phyloP scores from a whole-genome alignment of 441 rosid genomes.

The Kokia cookei region DNA sequence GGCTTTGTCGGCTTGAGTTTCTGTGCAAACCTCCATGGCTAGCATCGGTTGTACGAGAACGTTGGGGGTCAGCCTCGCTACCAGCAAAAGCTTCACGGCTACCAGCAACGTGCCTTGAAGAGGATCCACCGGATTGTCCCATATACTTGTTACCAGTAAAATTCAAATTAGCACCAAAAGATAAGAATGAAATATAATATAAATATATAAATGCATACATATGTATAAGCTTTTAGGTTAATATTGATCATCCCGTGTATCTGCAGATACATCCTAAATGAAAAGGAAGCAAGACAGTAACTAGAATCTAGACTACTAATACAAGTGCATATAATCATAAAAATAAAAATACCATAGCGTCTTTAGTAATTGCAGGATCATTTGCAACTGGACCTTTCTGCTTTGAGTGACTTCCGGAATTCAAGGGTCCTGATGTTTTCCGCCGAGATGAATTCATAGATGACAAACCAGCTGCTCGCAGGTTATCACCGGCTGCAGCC shows the following conservation, averaged over 20 bases:
- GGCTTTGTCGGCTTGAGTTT: slow-evolving; percentile 36
- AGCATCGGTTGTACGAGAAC: slow-evolving; percentile 15
- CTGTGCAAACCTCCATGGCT: slow-evolving; percentile 18
- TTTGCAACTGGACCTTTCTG: slow-evolving; percentile 44
- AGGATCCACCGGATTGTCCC: slow-evolving; percentile 48
- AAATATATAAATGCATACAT: background rate
- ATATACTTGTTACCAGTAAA: slow-evolving; percentile 16
- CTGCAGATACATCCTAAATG: background rate
- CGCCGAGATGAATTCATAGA: slow-evolving; percentile 52
- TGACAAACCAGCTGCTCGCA: slow-evolving; percentile 29
- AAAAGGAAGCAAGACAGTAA: background rate
- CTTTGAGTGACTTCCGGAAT: slow-evolving; percentile 40
- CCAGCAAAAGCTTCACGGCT: slow-evolving; percentile 40
- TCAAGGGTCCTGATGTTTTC: slow-evolving; percentile 44
- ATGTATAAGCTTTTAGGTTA: background rate
- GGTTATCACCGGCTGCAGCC: slow-evolving; percentile 50
- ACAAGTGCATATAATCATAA: background rate
- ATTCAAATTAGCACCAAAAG: background rate
- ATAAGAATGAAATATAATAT: background rate
- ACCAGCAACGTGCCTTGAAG: slow-evolving; percentile 38
- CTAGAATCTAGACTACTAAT: background rate
- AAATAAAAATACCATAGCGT: slow-evolving; percentile 32
- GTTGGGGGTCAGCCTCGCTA: slow-evolving; percentile 40
- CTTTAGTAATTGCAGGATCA: slow-evolving; percentile 39
- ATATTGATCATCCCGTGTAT: background rate